Evolutionary conservation across 257 asterid genomes (phyloP).

Genomic region (Plantago major): DNA sequence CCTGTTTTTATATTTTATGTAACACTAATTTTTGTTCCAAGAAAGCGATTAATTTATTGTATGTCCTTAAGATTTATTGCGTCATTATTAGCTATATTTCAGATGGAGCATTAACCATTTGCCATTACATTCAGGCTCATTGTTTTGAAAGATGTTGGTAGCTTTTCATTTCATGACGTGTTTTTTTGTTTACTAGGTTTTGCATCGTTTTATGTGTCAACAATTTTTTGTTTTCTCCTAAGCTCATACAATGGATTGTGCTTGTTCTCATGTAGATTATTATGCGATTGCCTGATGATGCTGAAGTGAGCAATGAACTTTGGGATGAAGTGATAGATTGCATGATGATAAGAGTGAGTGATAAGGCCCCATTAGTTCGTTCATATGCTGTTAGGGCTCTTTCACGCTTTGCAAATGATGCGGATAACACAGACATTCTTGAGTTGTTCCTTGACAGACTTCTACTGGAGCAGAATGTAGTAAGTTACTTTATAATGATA

Average conservation of each 20-base stretch:
- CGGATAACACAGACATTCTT: slow-evolving; percentile 72
- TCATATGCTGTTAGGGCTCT: slow-evolving; percentile 86
- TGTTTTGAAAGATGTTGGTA: not conserved
- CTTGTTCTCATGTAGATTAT: slow-evolving; percentile 49
- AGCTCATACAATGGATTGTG: not conserved
- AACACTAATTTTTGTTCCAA: no score
- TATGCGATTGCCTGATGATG: slow-evolving; percentile 89
- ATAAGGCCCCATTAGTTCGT: slow-evolving; percentile 75
- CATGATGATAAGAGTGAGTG: slow-evolving; percentile 66
- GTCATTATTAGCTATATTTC: not conserved
- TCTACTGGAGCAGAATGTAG: slow-evolving; percentile 69
- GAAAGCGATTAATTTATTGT: no score
- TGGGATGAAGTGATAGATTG: slow-evolving; percentile 93
- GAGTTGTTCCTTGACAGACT: slow-evolving; percentile 70
- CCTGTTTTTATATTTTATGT: no score
- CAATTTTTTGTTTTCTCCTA: not conserved
- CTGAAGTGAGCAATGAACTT: slow-evolving; percentile 81
- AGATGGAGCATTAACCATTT: not conserved
- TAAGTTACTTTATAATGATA: slow-evolving; percentile 22
- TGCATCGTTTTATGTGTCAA: not conserved
- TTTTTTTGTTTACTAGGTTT: not conserved
- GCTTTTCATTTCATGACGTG: slow-evolving; percentile 8
- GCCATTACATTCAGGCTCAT: no score
- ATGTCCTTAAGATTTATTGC: no score
- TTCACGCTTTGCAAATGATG: slow-evolving; percentile 74